These are phyloP conservation scores for Nicotiana benthamiana DNA, from an alignment of 257 asterid species.

Conservation along the genomic window DNA sequence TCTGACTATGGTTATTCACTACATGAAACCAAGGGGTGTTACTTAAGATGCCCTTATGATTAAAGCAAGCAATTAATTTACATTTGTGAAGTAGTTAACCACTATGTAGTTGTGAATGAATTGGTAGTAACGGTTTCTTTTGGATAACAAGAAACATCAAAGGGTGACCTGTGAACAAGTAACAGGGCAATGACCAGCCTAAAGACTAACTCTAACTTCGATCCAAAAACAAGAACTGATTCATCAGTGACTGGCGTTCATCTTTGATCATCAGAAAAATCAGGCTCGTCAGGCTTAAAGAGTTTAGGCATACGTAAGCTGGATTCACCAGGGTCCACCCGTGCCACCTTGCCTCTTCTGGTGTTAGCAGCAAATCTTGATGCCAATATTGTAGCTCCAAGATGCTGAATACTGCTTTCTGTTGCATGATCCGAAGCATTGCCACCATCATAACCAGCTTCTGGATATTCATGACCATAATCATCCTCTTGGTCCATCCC, in stretches of 20 bases:
- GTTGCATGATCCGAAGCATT: neutral
- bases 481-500: slow-evolving; percentile 19
- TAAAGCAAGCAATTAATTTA: neutral
- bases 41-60: neutral
- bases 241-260: neutral
- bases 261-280: slow-evolving; percentile 21
- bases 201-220: neutral
- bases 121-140: neutral
- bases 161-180: neutral
- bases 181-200: neutral
- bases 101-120: neutral
- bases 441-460: neutral
- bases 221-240: neutral
- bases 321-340: slow-evolving; percentile 26
- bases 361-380: slow-evolving; percentile 62
- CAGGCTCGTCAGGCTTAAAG: slow-evolving; percentile 69
- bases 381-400: slow-evolving; percentile 52
- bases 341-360: slow-evolving; percentile 36
- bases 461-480: neutral
- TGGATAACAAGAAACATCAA: neutral
- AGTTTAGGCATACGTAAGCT: slow-evolving; percentile 55
- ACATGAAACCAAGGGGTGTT: neutral
- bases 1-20: neutral
- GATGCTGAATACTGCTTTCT: slow-evolving; percentile 18
- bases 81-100: neutral